Evolutionary conservation across 768 basidiomycete species (phyloP).

Genomic region (Exidia glandulosa): DNA sequence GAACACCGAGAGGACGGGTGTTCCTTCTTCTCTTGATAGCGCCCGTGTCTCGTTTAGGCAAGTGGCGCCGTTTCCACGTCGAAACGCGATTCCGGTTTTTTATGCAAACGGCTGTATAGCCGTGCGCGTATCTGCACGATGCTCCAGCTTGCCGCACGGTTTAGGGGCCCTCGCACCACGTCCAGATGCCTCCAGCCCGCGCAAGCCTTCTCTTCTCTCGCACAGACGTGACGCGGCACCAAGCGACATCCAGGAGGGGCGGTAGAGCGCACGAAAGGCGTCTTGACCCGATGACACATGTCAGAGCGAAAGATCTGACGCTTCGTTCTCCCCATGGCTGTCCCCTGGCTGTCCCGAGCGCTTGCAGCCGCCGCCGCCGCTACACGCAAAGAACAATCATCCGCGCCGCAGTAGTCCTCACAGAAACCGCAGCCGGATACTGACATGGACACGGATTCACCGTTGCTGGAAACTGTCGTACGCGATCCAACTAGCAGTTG

Average conservation of each 20-base stretch:
- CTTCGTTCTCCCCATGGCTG: not conserved
- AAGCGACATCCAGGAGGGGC: not conserved
- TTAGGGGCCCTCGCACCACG: not conserved
- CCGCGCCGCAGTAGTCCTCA: not conserved
- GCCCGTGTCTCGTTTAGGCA: too few species aligned
- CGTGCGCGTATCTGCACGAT: not conserved
- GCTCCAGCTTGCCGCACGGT: slow-evolving; percentile 2
- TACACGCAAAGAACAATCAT: not conserved
- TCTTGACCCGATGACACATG: not conserved
- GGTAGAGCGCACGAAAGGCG: not conserved
- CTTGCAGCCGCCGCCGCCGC: not conserved
- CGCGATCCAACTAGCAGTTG: not conserved
- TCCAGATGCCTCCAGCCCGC: slow-evolving; percentile 4
- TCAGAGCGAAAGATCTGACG: not conserved
- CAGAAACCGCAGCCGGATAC: not conserved
- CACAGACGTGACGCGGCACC: not conserved
- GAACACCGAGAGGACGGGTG: too few species aligned
- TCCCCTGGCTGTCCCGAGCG: not conserved
- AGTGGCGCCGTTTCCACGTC: too few species aligned
- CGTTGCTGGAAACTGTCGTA: not conserved
- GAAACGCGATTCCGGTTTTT: too few species aligned
- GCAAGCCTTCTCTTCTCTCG: not conserved
- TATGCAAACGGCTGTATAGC: too few species aligned
- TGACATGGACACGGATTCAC: not conserved
- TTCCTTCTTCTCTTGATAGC: too few species aligned